Evolutionary conservation across 1,139 yeast genomes (phyloP), one percentile per base, ranked within the genome.

Genomic region (Yamadazyma songkhlaensis): DNA sequence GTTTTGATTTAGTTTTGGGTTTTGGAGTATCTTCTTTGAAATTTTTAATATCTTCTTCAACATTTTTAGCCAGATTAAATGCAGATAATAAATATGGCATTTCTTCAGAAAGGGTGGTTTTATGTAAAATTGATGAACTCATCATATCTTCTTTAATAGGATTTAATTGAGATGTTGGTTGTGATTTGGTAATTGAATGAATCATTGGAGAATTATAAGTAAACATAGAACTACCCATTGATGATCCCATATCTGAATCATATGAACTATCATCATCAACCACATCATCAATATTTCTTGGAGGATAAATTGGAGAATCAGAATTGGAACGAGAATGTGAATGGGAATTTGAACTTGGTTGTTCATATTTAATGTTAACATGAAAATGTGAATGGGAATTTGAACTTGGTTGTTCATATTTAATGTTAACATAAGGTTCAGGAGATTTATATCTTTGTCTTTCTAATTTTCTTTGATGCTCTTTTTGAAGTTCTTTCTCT

Each of bases 1-100:
- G 17, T 15, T 27, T 13, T 5, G 13, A 4, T 27, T 27, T 27
- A 6, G 17, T 6, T 13, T 13, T 11, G 40, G 25, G 12, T 10
- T 14, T 13, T 27, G 17, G 14, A 13, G 27, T 6, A 9, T 24
- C 11, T 29, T 34, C 14, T 20, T 32, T 32, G 25, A 20, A 25
- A 10, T 31, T 24, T 13, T 31, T 24, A 4, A 76, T 60, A 43
- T 76, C 81, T 46, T 72, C 74, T 43, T 74, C 77, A 11, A 74
- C 63, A 27, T 67, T 69, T 43, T 65, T 70, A 2, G 79, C 81
- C 45, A 72, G 72, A 43, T 72, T 69, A 45, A 78, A 79, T n/a
- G 82, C 84, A 11, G 72, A 58, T 74, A 78, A 64, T 47, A 79
- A 58, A 45, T 66, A 71, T 0, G 84, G 84, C 49, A 79, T 55